Conservation (phyloP, 306 rosid species). For the Cucumis hystrix region DNA sequence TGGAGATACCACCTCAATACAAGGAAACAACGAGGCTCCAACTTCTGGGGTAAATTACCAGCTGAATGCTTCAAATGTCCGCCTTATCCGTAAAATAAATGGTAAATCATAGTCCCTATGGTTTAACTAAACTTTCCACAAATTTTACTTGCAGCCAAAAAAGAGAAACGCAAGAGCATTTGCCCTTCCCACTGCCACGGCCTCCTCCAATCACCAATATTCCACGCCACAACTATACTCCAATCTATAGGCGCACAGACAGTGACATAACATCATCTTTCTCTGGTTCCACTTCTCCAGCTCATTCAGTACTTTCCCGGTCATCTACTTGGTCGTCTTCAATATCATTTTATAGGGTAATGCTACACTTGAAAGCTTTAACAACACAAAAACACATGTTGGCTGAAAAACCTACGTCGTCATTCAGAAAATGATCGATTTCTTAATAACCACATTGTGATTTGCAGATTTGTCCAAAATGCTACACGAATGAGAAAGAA, state of each 20-base stretch:
- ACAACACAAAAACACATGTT: background rate
- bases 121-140: background rate
- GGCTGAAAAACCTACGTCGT: background rate
- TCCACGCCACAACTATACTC: background rate
- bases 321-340: background rate
- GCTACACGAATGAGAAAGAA: background rate
- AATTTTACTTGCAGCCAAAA: background rate
- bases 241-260: background rate
- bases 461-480: conserved; percentile 3
- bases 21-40: background rate
- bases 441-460: background rate
- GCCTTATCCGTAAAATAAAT: background rate
- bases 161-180: background rate
- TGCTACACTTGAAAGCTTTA: background rate
- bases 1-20: conserved; percentile 10
- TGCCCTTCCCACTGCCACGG: background rate
- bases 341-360: background rate
- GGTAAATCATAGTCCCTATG: background rate
- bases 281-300: background rate
- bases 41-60: conserved; percentile 3
- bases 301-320: background rate
- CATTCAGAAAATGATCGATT: background rate
- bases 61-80: background rate
- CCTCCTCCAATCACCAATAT: conserved; percentile 2
- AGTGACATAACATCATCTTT: background rate